Percentiles rank a stretch among this genome's conserved stretches.
phyloP scores from a whole-genome alignment of 2,329 filamentous ascomycete genomes.

The Trichoderma sp. region DNA sequence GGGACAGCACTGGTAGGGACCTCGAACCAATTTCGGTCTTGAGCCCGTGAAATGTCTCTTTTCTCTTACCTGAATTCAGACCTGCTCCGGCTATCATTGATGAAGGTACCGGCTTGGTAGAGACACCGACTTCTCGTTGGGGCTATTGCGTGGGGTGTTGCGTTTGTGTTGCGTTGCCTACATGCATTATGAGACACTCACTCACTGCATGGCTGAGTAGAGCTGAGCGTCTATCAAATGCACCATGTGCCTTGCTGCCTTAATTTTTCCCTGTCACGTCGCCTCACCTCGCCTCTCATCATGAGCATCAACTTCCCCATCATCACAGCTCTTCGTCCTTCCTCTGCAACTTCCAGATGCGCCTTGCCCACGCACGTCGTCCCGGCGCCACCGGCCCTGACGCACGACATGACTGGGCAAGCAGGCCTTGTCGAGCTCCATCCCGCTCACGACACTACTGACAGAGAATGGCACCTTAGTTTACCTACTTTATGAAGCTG shows the following conservation, averaged over 20 bases:
- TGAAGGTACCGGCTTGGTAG: neutral
- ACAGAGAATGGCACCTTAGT: constrained; percentile 22
- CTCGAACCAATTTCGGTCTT: neutral
- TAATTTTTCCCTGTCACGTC: neutral
- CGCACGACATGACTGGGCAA: constrained; percentile 25
- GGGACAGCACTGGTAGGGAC: neutral
- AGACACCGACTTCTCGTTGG: no score
- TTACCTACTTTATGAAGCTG: constrained; percentile 43
- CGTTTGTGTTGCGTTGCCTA: no score
- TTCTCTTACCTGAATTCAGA: no score
- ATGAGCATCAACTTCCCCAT: neutral
- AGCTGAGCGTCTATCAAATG: neutral
- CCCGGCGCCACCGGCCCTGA: constrained; percentile 23
- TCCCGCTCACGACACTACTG: constrained; percentile 27
- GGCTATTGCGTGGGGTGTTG: no score
- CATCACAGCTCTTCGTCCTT: constrained; percentile 3
- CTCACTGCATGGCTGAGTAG: neutral
- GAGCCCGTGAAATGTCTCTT: neutral
- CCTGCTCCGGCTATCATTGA: neutral
- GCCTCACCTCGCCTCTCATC: neutral
- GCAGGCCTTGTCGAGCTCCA: constrained; percentile 31
- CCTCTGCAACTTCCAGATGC: neutral
- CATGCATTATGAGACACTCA: no score
- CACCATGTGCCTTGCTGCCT: constrained; percentile 8
- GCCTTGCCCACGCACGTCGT: constrained; percentile 1